These are phyloP conservation scores for Penicillium fuscoglaucum DNA, from an alignment of 2,329 filamentous ascomycete genomes.

Conservation along the genomic window DNA sequence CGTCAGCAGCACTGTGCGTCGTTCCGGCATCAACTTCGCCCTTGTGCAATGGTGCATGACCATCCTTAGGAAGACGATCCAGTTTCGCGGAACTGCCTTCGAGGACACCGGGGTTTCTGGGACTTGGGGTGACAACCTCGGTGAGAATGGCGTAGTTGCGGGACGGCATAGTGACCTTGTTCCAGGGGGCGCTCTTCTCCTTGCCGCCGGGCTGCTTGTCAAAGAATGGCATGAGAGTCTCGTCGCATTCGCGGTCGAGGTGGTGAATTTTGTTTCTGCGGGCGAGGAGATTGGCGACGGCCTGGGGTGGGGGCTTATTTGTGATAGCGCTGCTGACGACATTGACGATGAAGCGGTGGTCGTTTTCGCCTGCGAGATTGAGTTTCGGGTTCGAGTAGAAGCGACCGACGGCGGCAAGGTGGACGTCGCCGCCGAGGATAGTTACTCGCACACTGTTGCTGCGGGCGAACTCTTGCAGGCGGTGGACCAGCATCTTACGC, in stretches of 20 bases:
- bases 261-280: conserved; percentile 66
- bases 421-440: conserved; percentile 65
- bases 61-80: conserved; percentile 54
- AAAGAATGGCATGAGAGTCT: conserved; percentile 64
- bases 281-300: conserved; percentile 65
- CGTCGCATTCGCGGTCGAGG: conserved; percentile 62
- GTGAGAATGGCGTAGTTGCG: conserved; percentile 66
- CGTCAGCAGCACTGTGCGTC: conserved; percentile 68
- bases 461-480: conserved; percentile 61
- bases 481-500: conserved; percentile 69
- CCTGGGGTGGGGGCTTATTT: conserved; percentile 65
- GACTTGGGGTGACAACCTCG: conserved; percentile 44
- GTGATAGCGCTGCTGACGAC: conserved; percentile 66
- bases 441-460: conserved; percentile 59
- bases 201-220: conserved; percentile 59
- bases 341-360: conserved; percentile 65
- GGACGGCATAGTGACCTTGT: conserved; percentile 80
- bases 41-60: conserved; percentile 68
- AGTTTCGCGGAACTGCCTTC: conserved; percentile 28
- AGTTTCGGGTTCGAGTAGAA: conserved; percentile 64
- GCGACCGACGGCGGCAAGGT: conserved; percentile 54
- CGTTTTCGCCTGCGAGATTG: conserved; percentile 56
- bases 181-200: conserved; percentile 67
- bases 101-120: conserved; percentile 21
- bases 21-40: conserved; percentile 81